Percentiles rank a stretch among this genome's conserved stretches.
These are phyloP conservation scores for Mortierella sp. DNA, from an alignment of 371 early-diverging fungal species.

Conservation along the genomic window DNA sequence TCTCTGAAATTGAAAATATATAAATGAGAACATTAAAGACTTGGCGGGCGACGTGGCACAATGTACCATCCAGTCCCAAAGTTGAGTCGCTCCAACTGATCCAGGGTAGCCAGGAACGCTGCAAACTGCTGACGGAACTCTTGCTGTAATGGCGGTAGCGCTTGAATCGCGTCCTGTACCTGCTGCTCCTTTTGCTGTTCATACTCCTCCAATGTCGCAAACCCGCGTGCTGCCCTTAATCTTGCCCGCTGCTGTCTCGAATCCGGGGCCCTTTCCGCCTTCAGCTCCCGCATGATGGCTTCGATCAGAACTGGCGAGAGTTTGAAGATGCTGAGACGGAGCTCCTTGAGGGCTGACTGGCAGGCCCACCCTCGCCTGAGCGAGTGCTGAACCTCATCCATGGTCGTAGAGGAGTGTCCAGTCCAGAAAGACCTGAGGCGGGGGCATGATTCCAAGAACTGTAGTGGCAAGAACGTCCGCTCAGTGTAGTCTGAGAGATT, in stretches of 20 bases:
- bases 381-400: constrained; percentile 26
- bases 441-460: constrained; percentile 37
- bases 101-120: constrained; percentile 4
- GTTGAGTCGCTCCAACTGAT: constrained; percentile 17
- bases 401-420: constrained; percentile 26
- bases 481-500: constrained; percentile 31
- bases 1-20: no score
- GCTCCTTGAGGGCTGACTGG: constrained; percentile 7
- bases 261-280: constrained; percentile 17
- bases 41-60: neutral
- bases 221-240: neutral
- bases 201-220: neutral
- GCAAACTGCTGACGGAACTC: constrained; percentile 13
- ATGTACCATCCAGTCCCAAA: constrained; percentile 43
- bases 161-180: neutral
- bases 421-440: constrained; percentile 11
- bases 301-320: constrained; percentile 34
- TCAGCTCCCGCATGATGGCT: constrained; percentile 28
- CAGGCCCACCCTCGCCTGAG: constrained; percentile 35
- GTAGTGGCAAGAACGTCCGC: constrained; percentile 22
- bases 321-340: constrained; percentile 30
- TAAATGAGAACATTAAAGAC: no score
- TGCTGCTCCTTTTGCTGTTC: neutral
- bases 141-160: neutral
- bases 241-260: neutral